Evolutionary conservation across 2,329 filamentous ascomycete genomes (phyloP).

Genomic region (Arthrobotrys sphaeroides): DNA sequence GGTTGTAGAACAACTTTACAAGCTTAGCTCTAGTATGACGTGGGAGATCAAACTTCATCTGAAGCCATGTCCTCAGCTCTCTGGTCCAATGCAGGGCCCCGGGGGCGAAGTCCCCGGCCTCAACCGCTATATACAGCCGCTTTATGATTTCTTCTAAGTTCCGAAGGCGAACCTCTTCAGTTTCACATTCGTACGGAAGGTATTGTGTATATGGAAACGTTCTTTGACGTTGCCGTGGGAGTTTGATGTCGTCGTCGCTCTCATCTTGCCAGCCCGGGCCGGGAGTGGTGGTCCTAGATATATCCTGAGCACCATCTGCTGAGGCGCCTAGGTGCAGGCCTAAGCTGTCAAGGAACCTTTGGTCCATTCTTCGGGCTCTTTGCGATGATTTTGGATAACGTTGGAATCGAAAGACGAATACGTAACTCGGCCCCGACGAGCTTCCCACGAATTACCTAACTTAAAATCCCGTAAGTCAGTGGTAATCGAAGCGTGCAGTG

Average conservation of each 20-base stretch:
- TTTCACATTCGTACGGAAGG: constrained; percentile 87
- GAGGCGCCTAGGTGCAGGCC: constrained; percentile 18
- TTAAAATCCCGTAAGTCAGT: too few relatives aligned
- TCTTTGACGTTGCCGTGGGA: constrained; percentile 78
- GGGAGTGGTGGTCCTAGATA: constrained; percentile 60
- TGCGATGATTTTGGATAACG: not conserved
- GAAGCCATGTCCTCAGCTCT: constrained; percentile 93
- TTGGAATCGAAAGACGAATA: too few relatives aligned
- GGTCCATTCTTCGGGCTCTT: constrained; percentile 24
- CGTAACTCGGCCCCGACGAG: too few relatives aligned
- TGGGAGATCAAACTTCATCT: constrained; percentile 95
- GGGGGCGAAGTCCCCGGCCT: constrained; percentile 91
- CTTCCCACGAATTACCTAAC: too few relatives aligned
- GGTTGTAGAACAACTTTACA: constrained; percentile 91
- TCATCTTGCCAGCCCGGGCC: constrained; percentile 65
- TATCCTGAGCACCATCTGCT: constrained; percentile 24
- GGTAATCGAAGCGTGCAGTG: too few relatives aligned
- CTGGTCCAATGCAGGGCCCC: constrained; percentile 97
- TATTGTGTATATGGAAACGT: constrained; percentile 93
- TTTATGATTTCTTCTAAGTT: constrained; percentile 89
- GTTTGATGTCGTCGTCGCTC: constrained; percentile 64
- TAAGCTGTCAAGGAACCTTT: constrained; percentile 42
- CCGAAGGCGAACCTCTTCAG: constrained; percentile 77
- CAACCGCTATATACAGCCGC: constrained; percentile 89
- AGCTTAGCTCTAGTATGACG: constrained; percentile 82